Evolutionary conservation across 2,329 filamentous ascomycete species (phyloP).

Genomic region (Botrytis tulipae): DNA sequence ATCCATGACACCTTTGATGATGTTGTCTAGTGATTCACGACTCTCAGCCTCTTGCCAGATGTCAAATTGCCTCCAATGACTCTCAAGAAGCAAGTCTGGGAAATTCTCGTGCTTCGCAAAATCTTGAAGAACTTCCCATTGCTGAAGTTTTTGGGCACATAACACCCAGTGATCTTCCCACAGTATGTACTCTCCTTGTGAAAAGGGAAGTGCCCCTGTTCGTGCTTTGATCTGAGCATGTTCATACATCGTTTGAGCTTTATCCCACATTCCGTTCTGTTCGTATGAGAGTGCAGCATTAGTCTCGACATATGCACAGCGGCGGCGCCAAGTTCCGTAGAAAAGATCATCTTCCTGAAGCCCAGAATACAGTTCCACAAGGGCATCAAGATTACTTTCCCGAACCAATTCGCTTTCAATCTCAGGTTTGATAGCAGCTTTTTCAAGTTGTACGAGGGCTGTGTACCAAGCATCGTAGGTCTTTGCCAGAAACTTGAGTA

Average conservation of each 20-base stretch:
- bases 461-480: slow-evolving; percentile 98
- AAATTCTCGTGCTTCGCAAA: slow-evolving; percentile 99
- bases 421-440: slow-evolving; percentile 73
- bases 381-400: slow-evolving; percentile 92
- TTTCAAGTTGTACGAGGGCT: slow-evolving; percentile 86
- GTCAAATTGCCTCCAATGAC: slow-evolving; percentile 92
- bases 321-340: slow-evolving; percentile 92
- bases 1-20: slow-evolving; percentile 97
- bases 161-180: slow-evolving; percentile 99
- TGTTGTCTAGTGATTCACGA: slow-evolving; percentile 83
- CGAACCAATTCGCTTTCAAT: slow-evolving; percentile 80
- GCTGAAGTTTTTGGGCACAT: slow-evolving; percentile 95
- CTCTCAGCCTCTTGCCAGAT: slow-evolving; percentile 88
- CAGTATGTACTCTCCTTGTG: slow-evolving; percentile 94
- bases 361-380: slow-evolving; percentile 89
- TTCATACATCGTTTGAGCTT: slow-evolving; percentile 95
- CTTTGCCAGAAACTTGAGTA: slow-evolving; percentile 90
- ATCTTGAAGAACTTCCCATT: slow-evolving; percentile 97
- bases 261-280: slow-evolving; percentile 99
- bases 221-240: slow-evolving; percentile 95
- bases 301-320: slow-evolving; percentile 95
- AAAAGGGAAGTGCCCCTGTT: slow-evolving; percentile 93
- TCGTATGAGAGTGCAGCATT: slow-evolving; percentile 97
- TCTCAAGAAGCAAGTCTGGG: slow-evolving; percentile 91
- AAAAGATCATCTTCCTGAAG: slow-evolving; percentile 96